Base-by-base conservation (phyloP, 306 rosid genomes). In the Ormosia semicastrata region DNA sequence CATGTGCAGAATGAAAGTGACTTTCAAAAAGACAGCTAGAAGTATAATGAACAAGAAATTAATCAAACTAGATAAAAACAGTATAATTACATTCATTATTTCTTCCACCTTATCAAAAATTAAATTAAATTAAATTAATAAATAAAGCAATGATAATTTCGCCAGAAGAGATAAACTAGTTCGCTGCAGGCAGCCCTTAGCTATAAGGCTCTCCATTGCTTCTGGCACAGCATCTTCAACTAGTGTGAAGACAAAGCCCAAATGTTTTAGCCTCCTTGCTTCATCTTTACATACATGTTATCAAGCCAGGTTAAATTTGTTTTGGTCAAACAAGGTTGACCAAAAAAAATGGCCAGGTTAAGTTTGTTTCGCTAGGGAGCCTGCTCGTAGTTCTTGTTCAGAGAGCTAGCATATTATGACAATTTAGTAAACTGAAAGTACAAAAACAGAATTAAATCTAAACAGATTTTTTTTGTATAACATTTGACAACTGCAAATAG, bases 241-340 rank as follows among this genome's bases (percentile, higher is more conserved):
- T 5, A 91, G 93, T 0, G 81, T 84, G 68, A 91, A 89, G 37
- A 63, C 80, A 30, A 88, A 41, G 44, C 90, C 92, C 77, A 88
- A 75, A 66, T 87, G 75, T 3, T 85, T 76, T 46, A 88, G 74
- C 70, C 75, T 84, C 87, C 83, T 88, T 4, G 91, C 90, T 36
- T 90, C 92, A 75, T 85, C 87, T 80, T 72, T 68, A 79, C 92
- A 83, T 68, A 79, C 92, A 83, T 12, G 81, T 76, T 68, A 54
- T 77, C 66, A 89, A 57, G 2, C 92, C 89, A 13, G 87, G 94
- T 50, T 89, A 90, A 18, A 24, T 24, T 24, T 24, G 24, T 24
- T 24, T 24, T 24, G 24, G 24, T 24, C 24, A 24, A 24, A 24
- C 24, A 24, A 24, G 24, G 24, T 24, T 24, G 24, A 24, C 24